phyloP scores from a whole-genome alignment of 2,329 filamentous ascomycete species.

The Penicillium sp. region DNA sequence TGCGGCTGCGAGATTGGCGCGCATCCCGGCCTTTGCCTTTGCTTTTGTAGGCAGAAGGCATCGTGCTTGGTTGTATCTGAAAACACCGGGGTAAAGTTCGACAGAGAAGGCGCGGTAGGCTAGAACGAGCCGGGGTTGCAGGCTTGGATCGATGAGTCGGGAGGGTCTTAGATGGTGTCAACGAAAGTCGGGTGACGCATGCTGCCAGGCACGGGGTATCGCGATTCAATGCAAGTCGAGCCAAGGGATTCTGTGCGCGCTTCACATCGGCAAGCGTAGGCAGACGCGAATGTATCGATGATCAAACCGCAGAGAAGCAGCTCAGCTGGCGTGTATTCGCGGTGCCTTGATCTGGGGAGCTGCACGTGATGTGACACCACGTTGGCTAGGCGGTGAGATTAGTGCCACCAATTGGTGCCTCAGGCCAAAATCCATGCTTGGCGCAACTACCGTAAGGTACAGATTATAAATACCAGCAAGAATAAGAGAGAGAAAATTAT shows the following conservation, averaged over 20 bases:
- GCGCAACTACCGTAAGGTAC: too few relatives aligned
- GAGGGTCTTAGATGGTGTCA: constrained; percentile 14
- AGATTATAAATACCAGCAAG: too few relatives aligned
- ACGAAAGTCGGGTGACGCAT: constrained; percentile 18
- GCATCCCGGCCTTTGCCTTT: constrained; percentile 60
- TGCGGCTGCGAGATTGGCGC: constrained; percentile 62
- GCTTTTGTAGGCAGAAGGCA: constrained; percentile 53
- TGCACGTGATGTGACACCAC: not conserved
- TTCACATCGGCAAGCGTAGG: not conserved
- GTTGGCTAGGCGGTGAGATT: not conserved
- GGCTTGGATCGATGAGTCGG: constrained; percentile 9
- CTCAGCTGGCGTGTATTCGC: not conserved
- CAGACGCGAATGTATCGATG: not conserved
- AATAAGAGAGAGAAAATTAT: too few relatives aligned
- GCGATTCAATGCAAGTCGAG: not conserved
- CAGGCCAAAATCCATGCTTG: not conserved
- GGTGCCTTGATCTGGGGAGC: not conserved
- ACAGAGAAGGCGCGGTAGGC: not conserved
- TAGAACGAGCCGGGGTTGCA: not conserved
- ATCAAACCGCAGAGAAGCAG: not conserved
- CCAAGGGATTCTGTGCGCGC: not conserved
- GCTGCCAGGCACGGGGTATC: constrained; percentile 9
- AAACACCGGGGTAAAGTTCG: not conserved
- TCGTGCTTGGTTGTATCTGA: constrained; percentile 21
- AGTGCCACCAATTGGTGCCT: not conserved